Evolutionary conservation across 2,329 filamentous ascomycete species (phyloP).

Genomic region (Venturiaceae sp.): DNA sequence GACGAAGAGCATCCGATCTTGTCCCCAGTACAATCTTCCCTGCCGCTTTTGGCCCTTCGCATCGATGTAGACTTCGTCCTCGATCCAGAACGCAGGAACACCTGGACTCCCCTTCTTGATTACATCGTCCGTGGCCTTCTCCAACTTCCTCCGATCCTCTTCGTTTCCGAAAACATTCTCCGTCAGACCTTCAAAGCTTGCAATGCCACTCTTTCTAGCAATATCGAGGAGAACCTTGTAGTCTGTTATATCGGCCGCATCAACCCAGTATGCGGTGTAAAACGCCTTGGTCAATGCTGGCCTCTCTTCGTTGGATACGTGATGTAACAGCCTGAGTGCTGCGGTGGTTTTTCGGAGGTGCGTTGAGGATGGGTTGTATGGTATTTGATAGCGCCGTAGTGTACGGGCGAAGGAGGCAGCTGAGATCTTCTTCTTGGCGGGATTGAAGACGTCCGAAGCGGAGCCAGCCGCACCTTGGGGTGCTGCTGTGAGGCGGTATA

Average conservation of each 20-base stretch:
- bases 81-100: conserved; percentile 25
- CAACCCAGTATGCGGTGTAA: conserved; percentile 23
- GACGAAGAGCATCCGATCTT: conserved; percentile 27
- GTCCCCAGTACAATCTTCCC: conserved; percentile 22
- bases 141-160: conserved; percentile 16
- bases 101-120: conserved; percentile 24
- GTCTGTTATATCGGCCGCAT: conserved; percentile 19
- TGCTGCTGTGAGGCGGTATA: conserved; percentile 24
- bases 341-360: conserved; percentile 24
- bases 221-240: conserved; percentile 16
- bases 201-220: conserved; percentile 17
- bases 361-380: conserved; percentile 20
- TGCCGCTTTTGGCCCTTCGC: conserved; percentile 10
- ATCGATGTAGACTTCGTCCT: conserved; percentile 8
- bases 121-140: conserved; percentile 17
- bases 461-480: conserved; percentile 24
- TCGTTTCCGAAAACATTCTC: conserved; percentile 13
- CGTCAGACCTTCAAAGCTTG: conserved; percentile 3
- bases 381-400: conserved; percentile 19
- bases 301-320: conserved; percentile 14
- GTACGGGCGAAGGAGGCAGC: conserved; percentile 20
- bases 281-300: conserved; percentile 15
- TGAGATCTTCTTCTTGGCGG: conserved; percentile 21
- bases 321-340: conserved; percentile 18
- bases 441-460: conserved; percentile 24